Conservation (phyloP, 1,284 basidiomycete species). For the Leccinum huronense region DNA sequence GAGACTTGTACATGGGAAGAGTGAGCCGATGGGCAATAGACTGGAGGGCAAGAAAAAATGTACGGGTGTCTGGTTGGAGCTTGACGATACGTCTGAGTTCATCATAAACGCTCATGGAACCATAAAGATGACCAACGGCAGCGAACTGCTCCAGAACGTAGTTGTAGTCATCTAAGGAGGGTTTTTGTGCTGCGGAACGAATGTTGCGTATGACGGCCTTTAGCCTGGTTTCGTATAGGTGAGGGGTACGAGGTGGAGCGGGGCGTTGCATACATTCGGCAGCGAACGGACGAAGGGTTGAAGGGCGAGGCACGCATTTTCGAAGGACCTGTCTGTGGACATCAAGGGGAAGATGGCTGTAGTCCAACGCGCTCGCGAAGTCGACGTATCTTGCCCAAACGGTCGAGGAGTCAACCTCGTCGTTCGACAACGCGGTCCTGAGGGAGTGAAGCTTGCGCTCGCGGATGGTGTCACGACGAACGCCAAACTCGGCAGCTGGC, state of each 20-base stretch:
- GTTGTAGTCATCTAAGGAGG: slow-evolving; percentile 66
- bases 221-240: slow-evolving; percentile 61
- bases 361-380: slow-evolving; percentile 48
- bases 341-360: slow-evolving; percentile 53
- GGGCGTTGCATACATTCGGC: slow-evolving; percentile 40
- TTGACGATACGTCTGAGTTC: slow-evolving; percentile 49
- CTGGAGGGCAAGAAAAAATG: slow-evolving; percentile 63
- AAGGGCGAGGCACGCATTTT: slow-evolving; percentile 51
- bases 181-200: slow-evolving; percentile 47
- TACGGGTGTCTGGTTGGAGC: slow-evolving; percentile 48
- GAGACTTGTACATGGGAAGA: slow-evolving; percentile 47
- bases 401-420: slow-evolving; percentile 41
- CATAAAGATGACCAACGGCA: slow-evolving; percentile 62
- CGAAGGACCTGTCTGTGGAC: slow-evolving; percentile 67
- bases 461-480: slow-evolving; percentile 12
- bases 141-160: slow-evolving; percentile 72
- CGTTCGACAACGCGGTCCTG: slow-evolving; percentile 29
- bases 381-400: slow-evolving; percentile 64
- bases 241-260: slow-evolving; percentile 38
- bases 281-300: slow-evolving; percentile 44
- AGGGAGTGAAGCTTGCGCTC: slow-evolving; percentile 38
- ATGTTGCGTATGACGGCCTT: slow-evolving; percentile 68
- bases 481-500: slow-evolving; percentile 8
- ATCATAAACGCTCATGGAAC: slow-evolving; percentile 56
- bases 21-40: slow-evolving; percentile 64